Evolutionary conservation across 441 rosid genomes (phyloP), one percentile per base, ranked within the genome.

Genomic region (Gossypium gossypioides): DNA sequence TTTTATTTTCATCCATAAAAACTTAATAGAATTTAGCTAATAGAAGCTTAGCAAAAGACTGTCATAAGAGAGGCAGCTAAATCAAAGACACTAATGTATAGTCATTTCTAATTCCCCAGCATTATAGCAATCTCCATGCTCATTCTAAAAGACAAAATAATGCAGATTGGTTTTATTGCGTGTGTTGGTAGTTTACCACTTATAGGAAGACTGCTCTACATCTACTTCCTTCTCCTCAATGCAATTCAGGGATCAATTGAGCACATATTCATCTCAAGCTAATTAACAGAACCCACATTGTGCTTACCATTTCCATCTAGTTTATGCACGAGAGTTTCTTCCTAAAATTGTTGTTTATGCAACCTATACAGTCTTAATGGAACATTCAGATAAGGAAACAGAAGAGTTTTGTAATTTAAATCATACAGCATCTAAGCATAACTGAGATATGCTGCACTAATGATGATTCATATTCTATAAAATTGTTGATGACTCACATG

Each of bases 401-500:
- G 51, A 70, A 16, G 44, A 68, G 16, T 16, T 75, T 54, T 10
- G 18, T 42, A 56, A 66, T 75, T 44, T 21, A 54, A 67, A 57
- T 69, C 15, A 4, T 60, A 74, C 51, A 73, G 24, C 18, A 71
- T 64, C 29, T 59, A 58, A 7, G 42, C 67, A 46, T 55, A 75
- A 81, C 69, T 58, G 80, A 79, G 65, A 60, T 64, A 57, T 71
- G 68, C 78, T 69, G 79, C 81, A 75, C 57, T 34, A 69, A 72
- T 82, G 75, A 79, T 79, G 77, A 82, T 84, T 81, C 71, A 70
- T 68, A 63, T 78, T 78, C 81, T 80, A 73, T 77, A 81, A 72
- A 79, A 76, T 75, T 54, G 78, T 68, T 73, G 75, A 83, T 62
- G 78, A 80, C 82, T 69, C 80, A 22, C 79, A 77, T 67, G 74